phyloP scores from a whole-genome alignment of 2,329 filamentous ascomycete genomes.

The Rachicladosporium sp. region DNA sequence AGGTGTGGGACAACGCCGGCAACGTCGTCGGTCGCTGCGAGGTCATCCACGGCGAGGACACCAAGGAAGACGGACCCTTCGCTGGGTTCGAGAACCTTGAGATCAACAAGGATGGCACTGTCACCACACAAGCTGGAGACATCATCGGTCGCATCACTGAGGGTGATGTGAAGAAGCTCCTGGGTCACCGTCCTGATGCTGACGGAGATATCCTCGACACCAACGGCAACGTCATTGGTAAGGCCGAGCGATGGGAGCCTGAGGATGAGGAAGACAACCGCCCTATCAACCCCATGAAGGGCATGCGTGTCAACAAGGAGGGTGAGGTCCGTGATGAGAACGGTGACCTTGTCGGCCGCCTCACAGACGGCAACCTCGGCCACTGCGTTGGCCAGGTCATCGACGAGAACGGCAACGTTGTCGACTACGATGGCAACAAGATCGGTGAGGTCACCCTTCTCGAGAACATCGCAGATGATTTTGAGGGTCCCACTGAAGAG shows the following conservation, averaged over 20 bases:
- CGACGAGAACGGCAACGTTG: conserved; percentile 40
- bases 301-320: conserved; percentile 41
- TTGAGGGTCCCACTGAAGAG: conserved; percentile 43
- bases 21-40: conserved; percentile 49
- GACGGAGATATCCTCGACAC: conserved; percentile 42
- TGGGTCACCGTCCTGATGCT: conserved; percentile 39
- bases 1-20: conserved; percentile 52
- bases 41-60: conserved; percentile 40
- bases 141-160: conserved; percentile 39
- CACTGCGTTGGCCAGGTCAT: conserved; percentile 41
- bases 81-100: conserved; percentile 45
- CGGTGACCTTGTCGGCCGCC: conserved; percentile 37
- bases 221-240: conserved; percentile 41
- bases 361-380: conserved; percentile 39
- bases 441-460: conserved; percentile 51
- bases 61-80: conserved; percentile 44
- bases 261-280: conserved; percentile 42
- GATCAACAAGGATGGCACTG: conserved; percentile 46
- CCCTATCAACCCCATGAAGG: conserved; percentile 48
- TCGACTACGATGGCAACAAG: conserved; percentile 48
- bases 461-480: conserved; percentile 47
- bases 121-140: conserved; percentile 33
- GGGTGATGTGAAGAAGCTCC: conserved; percentile 39
- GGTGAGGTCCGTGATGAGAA: conserved; percentile 41
- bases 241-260: conserved; percentile 41